A percentile compares a stretch with the other conserved stretches of the same genome.
These are phyloP conservation scores for Ogataea philodendri DNA, from an alignment of 805 yeast genomes.

Conservation along the genomic window DNA sequence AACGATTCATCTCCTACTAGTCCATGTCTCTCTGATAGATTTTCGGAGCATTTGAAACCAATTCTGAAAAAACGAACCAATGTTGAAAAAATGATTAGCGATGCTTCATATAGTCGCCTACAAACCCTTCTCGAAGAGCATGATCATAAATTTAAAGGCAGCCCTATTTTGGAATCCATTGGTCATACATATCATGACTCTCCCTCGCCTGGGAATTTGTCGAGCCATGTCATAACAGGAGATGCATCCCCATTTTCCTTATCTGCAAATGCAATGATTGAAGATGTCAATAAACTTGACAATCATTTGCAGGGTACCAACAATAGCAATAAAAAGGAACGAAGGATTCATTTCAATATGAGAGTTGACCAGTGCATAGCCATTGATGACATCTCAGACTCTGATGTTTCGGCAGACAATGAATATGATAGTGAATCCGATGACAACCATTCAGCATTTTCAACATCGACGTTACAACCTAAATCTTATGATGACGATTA, in stretches of 20 bases:
- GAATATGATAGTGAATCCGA: constrained; percentile 26
- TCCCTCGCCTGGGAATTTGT: constrained; percentile 20
- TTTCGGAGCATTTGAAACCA: constrained; percentile 58
- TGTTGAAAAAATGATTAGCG: constrained; percentile 73
- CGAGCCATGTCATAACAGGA: constrained; percentile 11
- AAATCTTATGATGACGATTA: constrained; percentile 20
- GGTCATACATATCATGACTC: constrained; percentile 17
- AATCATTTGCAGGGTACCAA: constrained; percentile 4
- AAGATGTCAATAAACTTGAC: constrained; percentile 10
- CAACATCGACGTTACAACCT: constrained; percentile 4
- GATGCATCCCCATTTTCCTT: constrained; percentile 23
- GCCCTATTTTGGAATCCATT: constrained; percentile 35
- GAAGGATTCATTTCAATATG: constrained; percentile 90
- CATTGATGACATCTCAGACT: constrained; percentile 38
- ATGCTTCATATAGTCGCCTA: constrained; percentile 39
- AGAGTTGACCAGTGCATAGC: constrained; percentile 94
- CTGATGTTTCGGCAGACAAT: constrained; percentile 28
- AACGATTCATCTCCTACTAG: not conserved
- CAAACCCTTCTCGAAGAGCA: constrained; percentile 32
- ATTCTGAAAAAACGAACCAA: constrained; percentile 85
- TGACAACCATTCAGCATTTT: constrained; percentile 26
- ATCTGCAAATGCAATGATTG: constrained; percentile 21
- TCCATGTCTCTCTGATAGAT: constrained; percentile 5
- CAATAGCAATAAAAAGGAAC: constrained; percentile 35
- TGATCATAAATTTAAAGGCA: constrained; percentile 31